Percentiles rank a stretch among this genome's conserved stretches.
Evolutionary conservation across 2,329 filamentous ascomycete species (phyloP).

Genomic region (Xylariaceae sp.): DNA sequence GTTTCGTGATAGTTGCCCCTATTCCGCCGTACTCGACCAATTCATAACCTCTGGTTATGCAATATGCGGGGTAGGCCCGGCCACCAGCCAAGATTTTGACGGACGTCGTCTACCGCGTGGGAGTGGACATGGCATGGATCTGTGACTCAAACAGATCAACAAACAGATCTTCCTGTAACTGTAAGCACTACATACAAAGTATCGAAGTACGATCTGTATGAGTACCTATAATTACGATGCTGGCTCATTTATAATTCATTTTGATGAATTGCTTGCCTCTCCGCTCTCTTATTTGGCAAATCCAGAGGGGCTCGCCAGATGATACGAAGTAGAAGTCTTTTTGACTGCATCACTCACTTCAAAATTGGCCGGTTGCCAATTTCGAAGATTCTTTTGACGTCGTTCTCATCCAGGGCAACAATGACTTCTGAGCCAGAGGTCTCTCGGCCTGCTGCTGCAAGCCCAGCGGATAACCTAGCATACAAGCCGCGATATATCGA

Average conservation of each 20-base stretch:
- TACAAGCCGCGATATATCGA: constrained; percentile 57
- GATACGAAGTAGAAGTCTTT: constrained; percentile 16
- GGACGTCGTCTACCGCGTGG: too few relatives aligned
- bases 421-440: constrained; percentile 27
- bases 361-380: constrained; percentile 5
- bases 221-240: background rate
- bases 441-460: constrained; percentile 20
- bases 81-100: too few relatives aligned
- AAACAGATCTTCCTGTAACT: too few relatives aligned
- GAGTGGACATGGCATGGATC: background rate
- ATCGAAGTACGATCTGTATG: background rate
- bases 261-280: background rate
- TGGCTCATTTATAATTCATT: constrained; percentile 9
- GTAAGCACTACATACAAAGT: too few relatives aligned
- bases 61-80: too few relatives aligned
- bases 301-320: constrained; percentile 3
- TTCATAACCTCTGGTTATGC: too few relatives aligned
- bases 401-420: constrained; percentile 17
- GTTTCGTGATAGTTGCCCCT: too few relatives aligned
- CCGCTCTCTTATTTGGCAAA: background rate
- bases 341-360: constrained; percentile 13
- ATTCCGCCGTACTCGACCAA: too few relatives aligned
- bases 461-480: constrained; percentile 16
- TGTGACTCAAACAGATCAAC: too few relatives aligned
- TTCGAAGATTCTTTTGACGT: constrained; percentile 12